Percentiles rank a stretch among this genome's conserved stretches.
phyloP scores from a whole-genome alignment of 495 filamentous ascomycete species.

The Lentithecium fluviatile region DNA sequence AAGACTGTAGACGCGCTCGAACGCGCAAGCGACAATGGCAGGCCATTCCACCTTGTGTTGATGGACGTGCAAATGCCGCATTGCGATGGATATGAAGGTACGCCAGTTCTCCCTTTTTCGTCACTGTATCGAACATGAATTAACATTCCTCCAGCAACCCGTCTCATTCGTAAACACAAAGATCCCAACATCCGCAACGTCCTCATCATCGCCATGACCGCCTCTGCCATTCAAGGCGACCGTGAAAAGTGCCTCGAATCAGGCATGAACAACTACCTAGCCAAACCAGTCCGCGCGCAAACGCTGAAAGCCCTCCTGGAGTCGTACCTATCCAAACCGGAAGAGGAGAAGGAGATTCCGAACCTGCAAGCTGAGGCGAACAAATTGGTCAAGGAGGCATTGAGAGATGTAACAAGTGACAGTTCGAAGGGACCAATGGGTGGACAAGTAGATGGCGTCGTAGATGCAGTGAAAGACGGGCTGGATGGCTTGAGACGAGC shows the following conservation, averaged over 20 bases:
- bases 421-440: background rate
- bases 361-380: constrained; percentile 24
- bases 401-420: constrained; percentile 4
- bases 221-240: constrained; percentile 85
- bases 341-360: constrained; percentile 31
- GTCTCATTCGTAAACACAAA: constrained; percentile 69
- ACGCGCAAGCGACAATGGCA: constrained; percentile 62
- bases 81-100: constrained; percentile 86
- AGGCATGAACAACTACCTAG: constrained; percentile 94
- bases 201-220: constrained; percentile 91
- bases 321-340: constrained; percentile 43
- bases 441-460: no score
- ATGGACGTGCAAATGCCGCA: constrained; percentile 98
- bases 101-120: background rate
- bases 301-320: constrained; percentile 44
- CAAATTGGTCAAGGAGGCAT: constrained; percentile 16
- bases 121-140: background rate
- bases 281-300: constrained; percentile 74
- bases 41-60: constrained; percentile 75
- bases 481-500: no score
- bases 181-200: constrained; percentile 71
- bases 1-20: constrained; percentile 84
- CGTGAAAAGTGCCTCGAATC: constrained; percentile 87
- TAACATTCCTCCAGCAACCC: constrained; percentile 49
- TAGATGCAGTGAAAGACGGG: no score